Conservation (phyloP, 2,329 filamentous ascomycete species). For the Aspergillus sp. region DNA sequence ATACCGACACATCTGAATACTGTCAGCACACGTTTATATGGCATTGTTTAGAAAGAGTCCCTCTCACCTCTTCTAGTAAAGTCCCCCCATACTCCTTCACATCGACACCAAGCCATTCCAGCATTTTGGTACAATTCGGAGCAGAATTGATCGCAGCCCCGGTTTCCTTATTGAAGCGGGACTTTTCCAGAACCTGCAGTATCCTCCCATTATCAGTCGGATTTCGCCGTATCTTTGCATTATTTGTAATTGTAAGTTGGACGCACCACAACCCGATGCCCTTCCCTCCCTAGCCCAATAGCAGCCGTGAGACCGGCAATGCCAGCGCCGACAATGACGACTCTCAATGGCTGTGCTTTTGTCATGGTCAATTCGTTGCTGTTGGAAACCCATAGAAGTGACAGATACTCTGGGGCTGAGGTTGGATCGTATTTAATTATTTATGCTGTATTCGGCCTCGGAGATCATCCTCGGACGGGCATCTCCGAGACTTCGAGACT, state of each 20-base stretch:
- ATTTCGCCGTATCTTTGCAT: too few species aligned
- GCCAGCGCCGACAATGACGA: constrained; percentile 33
- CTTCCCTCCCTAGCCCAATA: constrained; percentile 33
- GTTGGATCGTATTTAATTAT: too few species aligned
- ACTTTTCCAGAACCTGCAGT: constrained; percentile 31
- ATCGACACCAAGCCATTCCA: constrained; percentile 25
- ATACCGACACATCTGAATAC: constrained; percentile 22
- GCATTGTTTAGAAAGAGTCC: not conserved
- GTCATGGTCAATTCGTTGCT: too few species aligned
- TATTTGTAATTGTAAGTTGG: too few species aligned
- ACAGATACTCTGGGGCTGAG: too few species aligned
- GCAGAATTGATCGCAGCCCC: constrained; percentile 30
- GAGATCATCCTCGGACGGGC: too few species aligned
- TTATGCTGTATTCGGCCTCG: too few species aligned
- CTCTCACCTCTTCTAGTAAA: constrained; percentile 22
- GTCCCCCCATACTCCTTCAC: constrained; percentile 24
- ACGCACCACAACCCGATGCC: constrained; percentile 30
- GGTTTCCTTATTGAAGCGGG: constrained; percentile 24
- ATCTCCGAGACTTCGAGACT: too few species aligned
- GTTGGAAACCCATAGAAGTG: too few species aligned
- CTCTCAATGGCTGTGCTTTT: constrained; percentile 9
- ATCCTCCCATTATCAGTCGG: too few species aligned
- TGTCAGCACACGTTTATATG: not conserved
- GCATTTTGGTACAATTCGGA: constrained; percentile 27
- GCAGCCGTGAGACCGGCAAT: constrained; percentile 35